phyloP scores from a whole-genome alignment of 2,329 filamentous ascomycete species.

The Aulographum hederae region DNA sequence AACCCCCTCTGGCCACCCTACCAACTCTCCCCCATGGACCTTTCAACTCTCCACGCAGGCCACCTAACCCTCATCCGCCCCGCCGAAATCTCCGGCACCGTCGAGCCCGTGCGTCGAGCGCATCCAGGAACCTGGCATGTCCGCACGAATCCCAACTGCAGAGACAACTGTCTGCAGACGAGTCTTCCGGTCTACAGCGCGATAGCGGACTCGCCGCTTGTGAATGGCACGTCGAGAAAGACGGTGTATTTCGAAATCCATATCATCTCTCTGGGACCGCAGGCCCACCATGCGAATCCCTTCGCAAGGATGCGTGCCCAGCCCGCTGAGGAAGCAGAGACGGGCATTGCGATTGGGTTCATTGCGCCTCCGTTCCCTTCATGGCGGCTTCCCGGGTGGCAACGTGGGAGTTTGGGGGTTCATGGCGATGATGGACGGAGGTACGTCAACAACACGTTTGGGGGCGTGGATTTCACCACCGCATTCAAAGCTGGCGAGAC shows the following conservation, averaged over 20 bases:
- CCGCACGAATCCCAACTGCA: constrained; percentile 22
- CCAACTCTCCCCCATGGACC: constrained; percentile 26
- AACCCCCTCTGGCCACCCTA: constrained; percentile 41
- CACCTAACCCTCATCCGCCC: constrained; percentile 26
- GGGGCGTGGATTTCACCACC: constrained; percentile 48
- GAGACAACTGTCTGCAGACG: constrained; percentile 46
- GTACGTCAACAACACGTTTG: constrained; percentile 59
- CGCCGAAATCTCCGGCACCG: constrained; percentile 14
- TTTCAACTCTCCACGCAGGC: constrained; percentile 29
- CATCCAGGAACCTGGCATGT: constrained; percentile 22
- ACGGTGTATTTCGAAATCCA: constrained; percentile 57
- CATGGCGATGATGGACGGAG: constrained; percentile 64
- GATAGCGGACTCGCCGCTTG: constrained; percentile 39
- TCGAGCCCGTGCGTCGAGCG: constrained; percentile 26
- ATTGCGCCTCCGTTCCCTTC: constrained; percentile 56
- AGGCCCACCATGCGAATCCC: neutral
- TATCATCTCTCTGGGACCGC: constrained; percentile 26
- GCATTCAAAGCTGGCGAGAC: constrained; percentile 48
- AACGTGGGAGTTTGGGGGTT: constrained; percentile 55
- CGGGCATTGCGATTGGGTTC: constrained; percentile 50
- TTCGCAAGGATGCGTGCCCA: neutral
- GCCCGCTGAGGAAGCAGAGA: constrained; percentile 14
- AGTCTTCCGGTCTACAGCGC: constrained; percentile 52
- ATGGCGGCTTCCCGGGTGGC: constrained; percentile 67
- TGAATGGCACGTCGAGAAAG: constrained; percentile 28